phyloP scores from a whole-genome alignment of 2,329 filamentous ascomycete species.

The Trichoderma koningiopsis region DNA sequence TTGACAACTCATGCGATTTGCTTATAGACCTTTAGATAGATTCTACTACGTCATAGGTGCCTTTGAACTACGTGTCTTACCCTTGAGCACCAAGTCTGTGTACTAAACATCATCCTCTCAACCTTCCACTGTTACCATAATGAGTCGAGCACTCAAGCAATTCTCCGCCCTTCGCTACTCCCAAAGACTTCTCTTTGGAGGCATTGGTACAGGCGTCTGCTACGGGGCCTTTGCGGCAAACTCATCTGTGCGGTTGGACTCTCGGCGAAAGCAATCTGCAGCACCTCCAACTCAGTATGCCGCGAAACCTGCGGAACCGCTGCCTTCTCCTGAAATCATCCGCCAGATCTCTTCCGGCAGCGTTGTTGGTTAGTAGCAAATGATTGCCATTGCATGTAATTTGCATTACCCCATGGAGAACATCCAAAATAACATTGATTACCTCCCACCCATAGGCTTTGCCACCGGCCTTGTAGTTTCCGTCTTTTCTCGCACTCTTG shows the following conservation, averaged over 20 bases:
- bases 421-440: background rate
- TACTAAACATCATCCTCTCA: background rate
- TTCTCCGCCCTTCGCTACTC: slow-evolving; percentile 12
- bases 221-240: slow-evolving; percentile 34
- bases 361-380: slow-evolving; percentile 46
- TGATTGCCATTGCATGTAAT: background rate
- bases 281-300: slow-evolving; percentile 28
- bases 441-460: slow-evolving; percentile 52
- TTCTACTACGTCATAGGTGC: background rate
- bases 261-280: slow-evolving; percentile 28
- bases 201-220: slow-evolving; percentile 34
- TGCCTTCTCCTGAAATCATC: slow-evolving; percentile 40
- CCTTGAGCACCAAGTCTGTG: background rate
- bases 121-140: background rate
- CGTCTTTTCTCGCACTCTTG: slow-evolving; percentile 70
- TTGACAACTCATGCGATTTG: background rate
- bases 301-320: slow-evolving; percentile 27
- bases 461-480: slow-evolving; percentile 65
- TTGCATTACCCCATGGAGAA: background rate
- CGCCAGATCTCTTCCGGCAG: slow-evolving; percentile 58
- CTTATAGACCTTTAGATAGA: background rate
- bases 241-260: slow-evolving; percentile 37
- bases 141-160: background rate
- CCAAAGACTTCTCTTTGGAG: slow-evolving; percentile 33
- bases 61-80: background rate